These are phyloP conservation scores for Ephemerocybe angulata DNA, from an alignment of 768 basidiomycete genomes.

Conservation along the genomic window DNA sequence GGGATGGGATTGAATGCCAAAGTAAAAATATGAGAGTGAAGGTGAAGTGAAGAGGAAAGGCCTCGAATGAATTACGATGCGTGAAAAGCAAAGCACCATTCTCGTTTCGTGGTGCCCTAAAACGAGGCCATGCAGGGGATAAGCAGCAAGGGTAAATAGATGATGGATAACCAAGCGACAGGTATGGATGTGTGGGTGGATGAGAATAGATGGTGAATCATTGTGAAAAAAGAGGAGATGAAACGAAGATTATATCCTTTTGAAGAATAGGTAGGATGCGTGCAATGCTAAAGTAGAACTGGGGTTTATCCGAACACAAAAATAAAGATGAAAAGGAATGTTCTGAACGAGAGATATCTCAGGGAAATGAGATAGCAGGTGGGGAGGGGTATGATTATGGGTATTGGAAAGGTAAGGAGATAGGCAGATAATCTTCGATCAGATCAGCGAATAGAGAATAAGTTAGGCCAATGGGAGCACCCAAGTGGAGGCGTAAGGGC, in stretches of 20 bases:
- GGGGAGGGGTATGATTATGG: background rate
- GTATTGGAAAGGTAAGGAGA: background rate
- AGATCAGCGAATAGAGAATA: constrained; percentile 5
- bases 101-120: too few relatives aligned
- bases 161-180: constrained; percentile 13
- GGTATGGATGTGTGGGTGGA: constrained; percentile 2
- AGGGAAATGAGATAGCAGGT: background rate
- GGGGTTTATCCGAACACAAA: background rate
- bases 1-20: too few relatives aligned
- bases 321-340: background rate
- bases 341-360: background rate
- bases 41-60: too few relatives aligned
- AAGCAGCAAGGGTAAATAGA: background rate
- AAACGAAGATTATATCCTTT: constrained; percentile 6
- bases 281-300: background rate
- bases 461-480: background rate
- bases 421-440: background rate
- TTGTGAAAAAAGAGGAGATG: background rate
- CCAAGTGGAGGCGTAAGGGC: too few relatives aligned
- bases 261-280: constrained; percentile 9
- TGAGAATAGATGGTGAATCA: constrained; percentile 10
- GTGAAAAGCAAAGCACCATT: too few relatives aligned
- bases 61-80: too few relatives aligned
- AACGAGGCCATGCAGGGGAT: too few relatives aligned
- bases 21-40: too few relatives aligned